Base-by-base conservation (phyloP, 2,329 filamentous ascomycete species). In the Stemphylium lycopersici region DNA sequence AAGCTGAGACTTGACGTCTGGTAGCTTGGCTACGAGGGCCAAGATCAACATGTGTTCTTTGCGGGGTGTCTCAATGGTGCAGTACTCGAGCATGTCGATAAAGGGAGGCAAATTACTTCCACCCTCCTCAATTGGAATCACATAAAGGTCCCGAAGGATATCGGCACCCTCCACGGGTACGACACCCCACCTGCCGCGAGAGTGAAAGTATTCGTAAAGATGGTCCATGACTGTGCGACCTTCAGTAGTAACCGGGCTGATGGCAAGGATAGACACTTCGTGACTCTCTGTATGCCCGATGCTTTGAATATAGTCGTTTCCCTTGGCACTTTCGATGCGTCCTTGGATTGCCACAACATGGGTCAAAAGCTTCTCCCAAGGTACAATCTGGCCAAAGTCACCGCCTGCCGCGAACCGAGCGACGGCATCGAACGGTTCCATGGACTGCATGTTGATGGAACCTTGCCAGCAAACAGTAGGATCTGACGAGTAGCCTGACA, bases 271-370 rank as follows among this genome's bases (percentile, higher is more conserved):
- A 1, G 91, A 84, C 5, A 99, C 87, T 68, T 98, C 95, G 2
- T 90, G 93, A 45, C 87, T 87, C 47, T 85, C 84, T 70, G 89
- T 93, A 74, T 90, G 96, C 11, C 91, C 87, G 56, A 98, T 81
- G 45, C 91, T 87, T 70, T 91, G 95, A 0, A 99, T 86, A 68
- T 99, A 99, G 57, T 96, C 91, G 52, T 92, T 91, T 10, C 93
- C 95, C 61, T 89, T 89, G 55, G 89, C 84, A 63, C 91, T 87
- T 46, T 90, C 86, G 55, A 99, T 95, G 15, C 95, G 86, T 1
- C 90, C 91, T 42, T 88, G 88, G 18, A 95, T 88, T 6, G 83
- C 86, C 26, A 95, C 79, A 6, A 81, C 83, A 26, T 84, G 80
- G 0, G 91, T 90, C 6, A 96, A 84, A 8, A 98, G 79, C 52